phyloP scores from a whole-genome alignment of 495 filamentous ascomycete genomes.

The Delitschia confertaspora region DNA sequence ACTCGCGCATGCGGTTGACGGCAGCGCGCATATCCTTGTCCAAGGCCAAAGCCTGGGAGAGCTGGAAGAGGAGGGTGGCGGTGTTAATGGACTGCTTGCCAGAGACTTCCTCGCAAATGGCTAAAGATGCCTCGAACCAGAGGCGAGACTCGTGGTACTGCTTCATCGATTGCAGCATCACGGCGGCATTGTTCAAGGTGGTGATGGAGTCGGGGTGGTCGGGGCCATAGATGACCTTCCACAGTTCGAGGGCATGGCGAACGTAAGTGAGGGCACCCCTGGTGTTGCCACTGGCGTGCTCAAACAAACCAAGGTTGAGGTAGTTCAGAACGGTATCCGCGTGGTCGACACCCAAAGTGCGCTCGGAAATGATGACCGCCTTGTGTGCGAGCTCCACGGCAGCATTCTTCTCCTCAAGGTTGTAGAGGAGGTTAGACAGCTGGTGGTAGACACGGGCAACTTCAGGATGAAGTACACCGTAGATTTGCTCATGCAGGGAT shows the following conservation, averaged over 20 bases:
- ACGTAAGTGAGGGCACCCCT: slow-evolving; percentile 73
- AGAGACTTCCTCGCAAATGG: slow-evolving; percentile 77
- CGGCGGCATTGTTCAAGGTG: slow-evolving; percentile 95
- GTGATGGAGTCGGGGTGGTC: slow-evolving; percentile 97
- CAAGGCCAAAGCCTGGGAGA: slow-evolving; percentile 86
- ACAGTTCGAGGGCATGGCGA: slow-evolving; percentile 85
- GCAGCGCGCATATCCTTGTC: slow-evolving; percentile 87
- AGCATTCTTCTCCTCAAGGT: slow-evolving; percentile 88
- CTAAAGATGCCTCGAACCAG: slow-evolving; percentile 92
- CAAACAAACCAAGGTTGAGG: slow-evolving; percentile 90
- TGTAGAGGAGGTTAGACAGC: slow-evolving; percentile 89
- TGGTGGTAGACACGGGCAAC: slow-evolving; percentile 92
- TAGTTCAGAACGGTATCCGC: slow-evolving; percentile 89
- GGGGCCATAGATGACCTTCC: slow-evolving; percentile 92
- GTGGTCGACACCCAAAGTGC: slow-evolving; percentile 88
- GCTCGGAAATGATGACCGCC: slow-evolving; percentile 89
- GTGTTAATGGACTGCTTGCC: slow-evolving; percentile 82
- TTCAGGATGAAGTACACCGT: slow-evolving; percentile 94
- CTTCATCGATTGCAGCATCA: slow-evolving; percentile 94
- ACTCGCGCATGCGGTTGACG: slow-evolving; percentile 85
- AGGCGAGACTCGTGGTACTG: slow-evolving; percentile 82
- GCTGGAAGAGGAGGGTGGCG: slow-evolving; percentile 93
- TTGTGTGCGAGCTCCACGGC: slow-evolving; percentile 94
- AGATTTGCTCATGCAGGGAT: slow-evolving; percentile 96
- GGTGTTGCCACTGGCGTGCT: slow-evolving; percentile 84